These are phyloP conservation scores for Coffea canephora DNA, from an alignment of 257 asterid species.

Conservation along the genomic window DNA sequence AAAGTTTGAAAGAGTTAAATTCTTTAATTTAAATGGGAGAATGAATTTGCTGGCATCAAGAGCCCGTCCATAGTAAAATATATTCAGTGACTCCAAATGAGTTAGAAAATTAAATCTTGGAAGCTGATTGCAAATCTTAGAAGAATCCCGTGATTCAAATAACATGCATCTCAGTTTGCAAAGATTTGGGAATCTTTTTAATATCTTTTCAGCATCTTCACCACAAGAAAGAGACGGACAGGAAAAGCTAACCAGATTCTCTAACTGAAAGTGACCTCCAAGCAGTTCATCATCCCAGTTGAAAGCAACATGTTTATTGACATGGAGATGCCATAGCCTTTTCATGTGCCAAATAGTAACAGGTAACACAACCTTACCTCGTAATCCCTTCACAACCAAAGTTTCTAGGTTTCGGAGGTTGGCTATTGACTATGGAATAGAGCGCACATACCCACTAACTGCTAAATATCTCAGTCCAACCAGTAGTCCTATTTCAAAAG, in stretches of 20 bases:
- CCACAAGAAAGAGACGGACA: not conserved
- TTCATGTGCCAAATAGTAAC: conserved; percentile 11
- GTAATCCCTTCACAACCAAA: not conserved
- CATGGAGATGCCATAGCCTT: conserved; percentile 14
- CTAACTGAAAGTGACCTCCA: not conserved
- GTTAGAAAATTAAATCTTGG: not conserved
- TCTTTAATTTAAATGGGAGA: too few species aligned
- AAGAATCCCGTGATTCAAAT: not conserved
- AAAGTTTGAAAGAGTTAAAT: too few species aligned
- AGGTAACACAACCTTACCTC: conserved; percentile 1
- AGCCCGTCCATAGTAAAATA: too few species aligned
- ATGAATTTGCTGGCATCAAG: too few species aligned
- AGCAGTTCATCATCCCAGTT: not conserved
- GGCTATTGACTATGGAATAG: not conserved
- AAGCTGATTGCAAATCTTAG: not conserved
- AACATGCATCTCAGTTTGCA: conserved; percentile 12
- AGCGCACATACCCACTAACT: not conserved
- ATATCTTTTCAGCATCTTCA: not conserved
- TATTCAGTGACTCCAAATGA: not conserved
- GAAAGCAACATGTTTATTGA: not conserved
- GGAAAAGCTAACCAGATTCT: conserved; percentile 13
- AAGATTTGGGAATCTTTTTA: not conserved
- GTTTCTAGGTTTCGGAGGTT: conserved; percentile 17
- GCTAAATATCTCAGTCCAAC: conserved; percentile 19
- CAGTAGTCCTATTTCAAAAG: not conserved